Base-by-base conservation (phyloP, 306 rosid genomes). In the Dicorynia guianensis region DNA sequence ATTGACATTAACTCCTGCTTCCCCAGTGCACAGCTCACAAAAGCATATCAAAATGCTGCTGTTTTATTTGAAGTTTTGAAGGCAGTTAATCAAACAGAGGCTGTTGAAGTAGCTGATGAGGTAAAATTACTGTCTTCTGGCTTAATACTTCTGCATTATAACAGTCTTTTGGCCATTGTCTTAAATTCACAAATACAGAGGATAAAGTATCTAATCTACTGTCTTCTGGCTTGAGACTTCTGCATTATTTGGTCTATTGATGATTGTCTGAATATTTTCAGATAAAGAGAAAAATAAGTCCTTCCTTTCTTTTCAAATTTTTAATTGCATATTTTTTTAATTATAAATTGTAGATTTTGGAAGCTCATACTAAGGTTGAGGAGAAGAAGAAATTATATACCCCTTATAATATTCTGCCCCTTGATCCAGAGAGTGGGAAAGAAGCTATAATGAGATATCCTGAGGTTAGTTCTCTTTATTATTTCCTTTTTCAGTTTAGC, bases 61-160 rank as follows among this genome's bases (percentile, higher is more conserved):
- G 90, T 95, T 76, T 85, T 95, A 44, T 95, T 95, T 83, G 98
- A 95, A 82, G 98, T 95, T 67, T 73, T 95, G 93, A 90, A 47
- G 86, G 97, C 98, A 63, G 98, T 95, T 69, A 90, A 92, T 85
- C 98, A 87, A 78, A 89, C 93, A 11, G 96, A 92, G 69, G 92
- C 84, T 65, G 80, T 88, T 74, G 92, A 84, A 67, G 83, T 93
- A 13, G 86, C 93, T 78, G 96, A 83, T 15, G 98, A 95, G 95
- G 97, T 95, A 75, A 88, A 56, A 49, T 20, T 66, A 35, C 42
- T 25, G 38, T 68, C 34, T 38, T 67, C 36, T 19, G 2, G 36
- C 63, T 20, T 40, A 47, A 61, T 53, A 58, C 67, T 19, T 54
- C 60, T 53, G 46, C 53, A 33, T 33, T 52, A 64, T 62, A 8